Evolutionary conservation across 805 yeast species (phyloP).

Genomic region (Myxozyma melibiosi): DNA sequence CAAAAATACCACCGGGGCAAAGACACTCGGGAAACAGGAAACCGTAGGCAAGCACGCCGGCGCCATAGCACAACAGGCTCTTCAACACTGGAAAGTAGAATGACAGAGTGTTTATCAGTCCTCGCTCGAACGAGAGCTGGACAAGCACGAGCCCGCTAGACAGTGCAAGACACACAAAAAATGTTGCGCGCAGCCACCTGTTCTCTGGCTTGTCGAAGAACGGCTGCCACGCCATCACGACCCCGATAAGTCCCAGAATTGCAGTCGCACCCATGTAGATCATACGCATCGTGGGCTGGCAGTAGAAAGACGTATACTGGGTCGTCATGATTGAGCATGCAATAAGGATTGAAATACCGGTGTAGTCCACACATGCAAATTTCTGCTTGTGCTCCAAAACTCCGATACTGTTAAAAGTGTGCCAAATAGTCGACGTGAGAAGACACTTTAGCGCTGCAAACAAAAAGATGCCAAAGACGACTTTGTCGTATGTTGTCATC

Average conservation of each 20-base stretch:
- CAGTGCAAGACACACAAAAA: slow-evolving; percentile 75
- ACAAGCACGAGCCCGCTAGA: slow-evolving; percentile 71
- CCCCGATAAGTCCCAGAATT: slow-evolving; percentile 69
- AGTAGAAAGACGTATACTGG: slow-evolving; percentile 75
- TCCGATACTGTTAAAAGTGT: slow-evolving; percentile 82
- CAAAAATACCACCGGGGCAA: slow-evolving; percentile 43
- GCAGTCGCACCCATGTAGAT: slow-evolving; percentile 63
- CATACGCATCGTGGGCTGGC: slow-evolving; percentile 54
- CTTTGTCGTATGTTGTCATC: slow-evolving; percentile 46
- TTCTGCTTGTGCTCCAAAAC: slow-evolving; percentile 58
- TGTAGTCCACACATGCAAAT: slow-evolving; percentile 92
- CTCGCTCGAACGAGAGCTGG: slow-evolving; percentile 57
- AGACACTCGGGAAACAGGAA: slow-evolving; percentile 87
- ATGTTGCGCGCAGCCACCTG: slow-evolving; percentile 73
- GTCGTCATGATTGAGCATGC: slow-evolving; percentile 86
- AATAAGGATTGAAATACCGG: slow-evolving; percentile 88
- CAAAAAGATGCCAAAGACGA: slow-evolving; percentile 65
- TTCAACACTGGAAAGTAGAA: slow-evolving; percentile 71
- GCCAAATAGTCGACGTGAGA: slow-evolving; percentile 83
- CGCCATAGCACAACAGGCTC: slow-evolving; percentile 71
- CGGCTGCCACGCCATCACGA: slow-evolving; percentile 88
- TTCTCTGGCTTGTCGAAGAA: slow-evolving; percentile 85
- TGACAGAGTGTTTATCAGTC: slow-evolving; percentile 53
- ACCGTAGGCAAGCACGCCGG: slow-evolving; percentile 87
- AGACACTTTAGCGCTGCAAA: slow-evolving; percentile 76